These are phyloP conservation scores for Suillus variegatus DNA, from an alignment of 768 basidiomycete genomes.

Conservation along the genomic window DNA sequence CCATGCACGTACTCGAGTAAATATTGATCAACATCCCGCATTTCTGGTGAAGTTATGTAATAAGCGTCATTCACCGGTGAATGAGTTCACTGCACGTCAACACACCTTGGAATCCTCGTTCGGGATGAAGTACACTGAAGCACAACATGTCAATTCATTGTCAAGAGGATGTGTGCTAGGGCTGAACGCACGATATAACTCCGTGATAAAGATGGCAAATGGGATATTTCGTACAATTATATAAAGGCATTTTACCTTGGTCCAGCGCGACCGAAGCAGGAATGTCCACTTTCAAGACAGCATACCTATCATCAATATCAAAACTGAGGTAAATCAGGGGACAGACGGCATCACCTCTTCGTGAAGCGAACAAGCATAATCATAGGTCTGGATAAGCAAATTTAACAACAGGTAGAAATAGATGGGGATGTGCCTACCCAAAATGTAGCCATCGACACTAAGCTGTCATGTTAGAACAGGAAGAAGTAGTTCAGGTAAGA, in stretches of 20 bases:
- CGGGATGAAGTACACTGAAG: background rate
- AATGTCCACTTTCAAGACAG: background rate
- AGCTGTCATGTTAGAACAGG: background rate
- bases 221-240: background rate
- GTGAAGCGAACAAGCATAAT: background rate
- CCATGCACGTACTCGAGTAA: background rate
- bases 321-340: background rate
- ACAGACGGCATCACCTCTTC: background rate
- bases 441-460: background rate
- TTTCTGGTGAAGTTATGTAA: background rate
- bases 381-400: background rate
- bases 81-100: background rate
- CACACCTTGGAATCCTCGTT: background rate
- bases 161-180: background rate
- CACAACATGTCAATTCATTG: background rate
- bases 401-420: background rate
- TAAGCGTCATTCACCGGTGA: background rate
- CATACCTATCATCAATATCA: background rate
- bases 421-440: background rate
- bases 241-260: background rate
- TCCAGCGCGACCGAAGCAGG: background rate
- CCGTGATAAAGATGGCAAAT: background rate
- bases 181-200: background rate
- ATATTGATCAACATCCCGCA: background rate
- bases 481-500: background rate